A percentile compares a stretch with the other conserved stretches of the same genome.
These are phyloP conservation scores for Trematosphaeria pertusa DNA, from an alignment of 2,329 filamentous ascomycete genomes.

Conservation along the genomic window DNA sequence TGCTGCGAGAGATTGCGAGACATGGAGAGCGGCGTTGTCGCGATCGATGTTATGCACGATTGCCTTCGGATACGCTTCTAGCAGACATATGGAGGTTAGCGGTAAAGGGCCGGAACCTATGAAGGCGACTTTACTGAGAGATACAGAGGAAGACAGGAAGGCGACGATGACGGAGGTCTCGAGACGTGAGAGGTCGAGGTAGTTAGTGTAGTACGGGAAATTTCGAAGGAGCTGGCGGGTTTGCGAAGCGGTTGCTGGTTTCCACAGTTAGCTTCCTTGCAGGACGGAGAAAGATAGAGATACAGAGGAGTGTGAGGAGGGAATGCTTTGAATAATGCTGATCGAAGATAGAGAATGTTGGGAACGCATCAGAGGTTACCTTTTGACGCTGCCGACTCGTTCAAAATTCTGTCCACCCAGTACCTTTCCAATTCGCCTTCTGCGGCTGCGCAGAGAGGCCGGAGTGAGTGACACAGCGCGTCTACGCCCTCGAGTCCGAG, in stretches of 20 bases:
- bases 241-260: neutral
- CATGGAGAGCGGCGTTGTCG: constrained; percentile 43
- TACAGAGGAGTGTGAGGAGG: too few species aligned
- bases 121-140: constrained; percentile 50
- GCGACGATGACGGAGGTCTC: constrained; percentile 54
- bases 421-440: constrained; percentile 56
- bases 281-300: too few species aligned
- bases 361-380: too few species aligned
- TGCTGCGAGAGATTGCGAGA: constrained; percentile 39
- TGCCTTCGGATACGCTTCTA: constrained; percentile 41
- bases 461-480: constrained; percentile 47
- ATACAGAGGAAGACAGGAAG: constrained; percentile 27
- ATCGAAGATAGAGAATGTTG: too few species aligned
- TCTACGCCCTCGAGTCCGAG: constrained; percentile 41
- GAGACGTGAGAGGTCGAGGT: constrained; percentile 56
- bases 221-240: constrained; percentile 33
- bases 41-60: constrained; percentile 54
- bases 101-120: constrained; percentile 61
- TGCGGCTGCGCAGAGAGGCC: constrained; percentile 52
- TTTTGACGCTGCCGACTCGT: too few species aligned
- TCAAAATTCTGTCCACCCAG: constrained; percentile 51
- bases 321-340: too few species aligned
- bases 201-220: constrained; percentile 61
- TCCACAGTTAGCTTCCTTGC: too few species aligned
- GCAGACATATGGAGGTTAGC: constrained; percentile 56